phyloP scores from a whole-genome alignment of 2,329 filamentous ascomycete genomes.

The Cladosporium sp. region DNA sequence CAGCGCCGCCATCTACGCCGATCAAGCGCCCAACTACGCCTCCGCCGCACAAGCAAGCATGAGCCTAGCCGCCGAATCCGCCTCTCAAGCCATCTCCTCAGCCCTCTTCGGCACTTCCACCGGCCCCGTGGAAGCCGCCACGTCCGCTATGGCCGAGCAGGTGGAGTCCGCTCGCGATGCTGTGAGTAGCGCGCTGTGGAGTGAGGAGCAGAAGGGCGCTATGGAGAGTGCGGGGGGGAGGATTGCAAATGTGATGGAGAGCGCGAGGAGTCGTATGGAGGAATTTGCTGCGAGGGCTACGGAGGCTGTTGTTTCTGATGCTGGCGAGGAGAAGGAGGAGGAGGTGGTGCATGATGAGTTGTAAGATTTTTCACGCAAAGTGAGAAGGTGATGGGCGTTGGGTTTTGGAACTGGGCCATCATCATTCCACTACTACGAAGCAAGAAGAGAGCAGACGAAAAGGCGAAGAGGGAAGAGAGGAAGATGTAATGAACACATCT shows the following conservation, averaged over 20 bases:
- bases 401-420: too few relatives aligned
- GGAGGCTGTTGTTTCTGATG: conserved; percentile 1
- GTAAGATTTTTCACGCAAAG: too few relatives aligned
- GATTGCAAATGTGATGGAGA: conserved; percentile 35
- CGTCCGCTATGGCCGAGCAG: conserved; percentile 43
- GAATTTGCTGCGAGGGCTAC: conserved; percentile 9
- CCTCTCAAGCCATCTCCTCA: conserved; percentile 51
- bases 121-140: conserved; percentile 40
- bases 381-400: too few relatives aligned
- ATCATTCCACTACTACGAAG: too few relatives aligned
- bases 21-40: conserved; percentile 47
- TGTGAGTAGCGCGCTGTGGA: conserved; percentile 45
- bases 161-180: conserved; percentile 45
- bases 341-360: conserved; percentile 1
- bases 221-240: conserved; percentile 42
- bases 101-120: conserved; percentile 55
- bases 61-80: conserved; percentile 51
- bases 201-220: conserved; percentile 45
- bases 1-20: conserved; percentile 51
- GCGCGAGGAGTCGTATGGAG: conserved; percentile 9
- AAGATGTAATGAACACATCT: too few relatives aligned
- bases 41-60: conserved; percentile 53
- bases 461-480: too few relatives aligned
- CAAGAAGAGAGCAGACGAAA: too few relatives aligned
- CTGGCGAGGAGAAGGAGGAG: neutral